Base-by-base conservation (phyloP, 768 basidiomycete species). In the Tephrocybe sp. region DNA sequence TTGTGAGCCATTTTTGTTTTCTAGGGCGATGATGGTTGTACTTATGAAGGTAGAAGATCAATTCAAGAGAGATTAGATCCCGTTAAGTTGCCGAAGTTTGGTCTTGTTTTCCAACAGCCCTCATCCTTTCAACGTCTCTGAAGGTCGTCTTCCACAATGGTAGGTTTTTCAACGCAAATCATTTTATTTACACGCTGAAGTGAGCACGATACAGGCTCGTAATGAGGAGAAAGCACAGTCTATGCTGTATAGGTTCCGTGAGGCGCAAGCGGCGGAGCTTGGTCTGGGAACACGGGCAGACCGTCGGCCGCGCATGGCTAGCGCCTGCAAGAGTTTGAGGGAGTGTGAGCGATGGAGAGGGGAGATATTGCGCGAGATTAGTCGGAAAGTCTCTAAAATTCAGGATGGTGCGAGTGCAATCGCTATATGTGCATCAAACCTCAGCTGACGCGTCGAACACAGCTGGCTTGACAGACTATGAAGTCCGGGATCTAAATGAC, bases 341-440 rank as follows among this genome's bases (percentile, higher is more conserved):
- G 94, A 98, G 40, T 95, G 92, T 60, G 96, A 99, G 68, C 76
- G 93, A 47, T 98, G 94, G 93, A 73, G 96, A 64, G 96, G 95
- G 34, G 96, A 98, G 68, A 92, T 98, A 21, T 65, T 98, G 47
- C 76, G 93, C 38, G 96, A 99, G 63, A 94, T 98, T 43, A 93
- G 91, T 64, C 66, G 96, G 55, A 98, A 99, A 66, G 96, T 98
- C 19, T 93, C 92, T 12, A 98, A 98, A 69, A 98, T 98, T 41
- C 96, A 99, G 67, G 96, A 99, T 62, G 92, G 43, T 44, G 18
- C n/a, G 43, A 31, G 7, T n/a, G 5, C 5, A 8, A 5, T 8
- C 11, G 5, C 13, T 15, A 34, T 9, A 5, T 12, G 32, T 7
- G 6, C 5, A n/a, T n/a, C 32, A 5, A 3, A 30, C 27, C 34